Conservation (phyloP, 345 rosid species). For the Syzygium aqueum region DNA sequence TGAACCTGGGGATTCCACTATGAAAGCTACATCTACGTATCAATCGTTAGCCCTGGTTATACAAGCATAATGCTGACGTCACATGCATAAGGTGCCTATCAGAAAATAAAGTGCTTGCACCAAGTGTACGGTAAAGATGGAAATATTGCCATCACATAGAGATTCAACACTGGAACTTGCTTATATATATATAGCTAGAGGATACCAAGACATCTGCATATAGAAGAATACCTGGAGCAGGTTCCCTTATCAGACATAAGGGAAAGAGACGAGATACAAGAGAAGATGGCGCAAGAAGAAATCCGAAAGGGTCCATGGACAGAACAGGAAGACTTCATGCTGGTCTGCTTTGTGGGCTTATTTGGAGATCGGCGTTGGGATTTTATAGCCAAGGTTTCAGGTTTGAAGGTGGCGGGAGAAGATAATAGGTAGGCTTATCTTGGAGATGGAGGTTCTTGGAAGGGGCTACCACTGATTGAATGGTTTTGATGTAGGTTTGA, state of each 20-base stretch:
- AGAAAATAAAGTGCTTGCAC: conserved; percentile 29
- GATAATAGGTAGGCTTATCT: conserved; percentile 62
- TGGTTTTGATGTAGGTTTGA: conserved; percentile 95
- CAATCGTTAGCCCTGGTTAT: conserved; percentile 36
- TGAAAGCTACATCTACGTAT: conserved; percentile 51
- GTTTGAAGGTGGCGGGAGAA: conserved; percentile 99
- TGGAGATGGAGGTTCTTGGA: conserved; percentile 42
- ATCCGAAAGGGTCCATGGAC: conserved; percentile 96
- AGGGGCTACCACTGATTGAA: conserved; percentile 49
- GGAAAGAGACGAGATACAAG: background rate
- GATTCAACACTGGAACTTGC: conserved; percentile 11
- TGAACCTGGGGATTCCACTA: conserved; percentile 8
- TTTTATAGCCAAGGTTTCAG: conserved; percentile 98
- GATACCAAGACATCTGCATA: conserved; percentile 16
- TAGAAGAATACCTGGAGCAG: conserved; percentile 12
- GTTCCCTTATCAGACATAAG: background rate
- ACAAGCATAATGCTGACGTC: conserved; percentile 50
- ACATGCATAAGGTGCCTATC: conserved; percentile 31
- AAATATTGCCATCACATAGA: conserved; percentile 15
- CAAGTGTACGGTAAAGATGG: conserved; percentile 50
- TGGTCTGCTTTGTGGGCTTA: conserved; percentile 81
- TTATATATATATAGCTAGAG: conserved; percentile 27
- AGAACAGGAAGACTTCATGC: conserved; percentile 81
- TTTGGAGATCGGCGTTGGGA: conserved; percentile 99
- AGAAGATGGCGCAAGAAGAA: conserved; percentile 62